Evolutionary conservation across 768 basidiomycete species (phyloP), one percentile per base, ranked within the genome.

Genomic region (Clitopilus passeckerianus): DNA sequence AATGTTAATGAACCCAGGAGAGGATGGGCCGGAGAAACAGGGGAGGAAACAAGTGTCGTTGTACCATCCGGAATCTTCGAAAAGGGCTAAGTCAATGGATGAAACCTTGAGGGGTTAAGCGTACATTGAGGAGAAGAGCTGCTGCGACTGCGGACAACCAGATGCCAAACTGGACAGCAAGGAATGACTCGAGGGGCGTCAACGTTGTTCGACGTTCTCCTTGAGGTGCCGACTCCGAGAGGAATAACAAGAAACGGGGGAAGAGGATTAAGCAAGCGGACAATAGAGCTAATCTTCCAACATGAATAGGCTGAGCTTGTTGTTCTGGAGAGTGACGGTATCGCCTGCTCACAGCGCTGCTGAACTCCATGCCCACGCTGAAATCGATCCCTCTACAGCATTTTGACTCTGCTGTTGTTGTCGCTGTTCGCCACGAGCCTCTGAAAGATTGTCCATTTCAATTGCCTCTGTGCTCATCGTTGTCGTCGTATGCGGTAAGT

Each of bases 141-240:
- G 85, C 37, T 9, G 85, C 79, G 7, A 86, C 66, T 6, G 82
- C 80, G 50, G 77, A 74, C 14, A 91, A 75, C 64, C 85, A 73
- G 50, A 92, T 77, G 16, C 86, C 88, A 58, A 87, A 77, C 35
- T 90, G 85, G n/a, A 81, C 68, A 14, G 85, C 77, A 46, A 93
- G 80, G 71, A 87, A 91, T 22, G 77, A 72, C 67, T 93, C 91
- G 34, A 93, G 77, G 2, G 84, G 73, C 1, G 90, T 89, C 54
- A 91, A 77, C 18, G 71, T 65, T 30, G 71, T 53, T 54, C 62
- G 71, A 53, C 79, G 75, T 10, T 73, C 73, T 8, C 71, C 71
- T 34, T 66, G 64, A 34, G 53, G 59, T 53, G 74, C 71, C 2
- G 80, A 74, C 58, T 81, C 79, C 12, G 88, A 78, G 57, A 90